A percentile compares a stretch with the other conserved stretches of the same genome.
Conservation (phyloP, 208 protist species). For the Crithidia sp. region DNA sequence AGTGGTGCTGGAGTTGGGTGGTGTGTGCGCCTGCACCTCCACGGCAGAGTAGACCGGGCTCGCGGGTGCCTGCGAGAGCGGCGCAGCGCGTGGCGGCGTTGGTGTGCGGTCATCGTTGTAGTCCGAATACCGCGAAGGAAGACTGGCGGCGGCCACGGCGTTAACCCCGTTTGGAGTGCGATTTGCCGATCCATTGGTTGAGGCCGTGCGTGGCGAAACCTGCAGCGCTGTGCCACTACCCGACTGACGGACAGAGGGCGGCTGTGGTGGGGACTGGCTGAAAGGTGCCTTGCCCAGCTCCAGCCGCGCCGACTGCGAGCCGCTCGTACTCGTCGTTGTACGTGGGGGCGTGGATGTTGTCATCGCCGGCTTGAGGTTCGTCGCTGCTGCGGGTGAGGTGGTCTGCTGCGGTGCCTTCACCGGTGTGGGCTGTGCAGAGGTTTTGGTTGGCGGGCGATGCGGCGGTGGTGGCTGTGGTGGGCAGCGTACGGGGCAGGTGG, state of each 20-base stretch:
- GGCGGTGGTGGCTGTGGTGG: too few relatives aligned
- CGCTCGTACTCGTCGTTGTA: background rate
- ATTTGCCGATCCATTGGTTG: background rate
- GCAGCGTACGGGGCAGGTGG: slow-evolving; percentile 8
- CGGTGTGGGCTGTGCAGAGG: background rate
- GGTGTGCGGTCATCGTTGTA: background rate
- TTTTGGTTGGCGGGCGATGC: background rate
- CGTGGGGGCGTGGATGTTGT: background rate
- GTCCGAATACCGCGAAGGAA: slow-evolving; percentile 15
- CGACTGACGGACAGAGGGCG: background rate
- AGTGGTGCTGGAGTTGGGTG: slow-evolving; percentile 1
- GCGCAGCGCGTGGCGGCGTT: slow-evolving; percentile 1
- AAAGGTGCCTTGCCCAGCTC: background rate
- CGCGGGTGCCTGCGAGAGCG: background rate
- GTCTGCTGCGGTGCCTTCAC: background rate
- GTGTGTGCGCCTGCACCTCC: slow-evolving; percentile 17
- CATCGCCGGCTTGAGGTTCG: background rate
- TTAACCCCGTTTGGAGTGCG: background rate
- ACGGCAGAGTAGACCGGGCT: slow-evolving; percentile 22
- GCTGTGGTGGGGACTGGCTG: background rate
- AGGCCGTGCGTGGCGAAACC: background rate
- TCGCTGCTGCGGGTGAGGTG: background rate
- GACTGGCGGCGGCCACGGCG: slow-evolving; percentile 7
- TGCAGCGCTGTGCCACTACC: background rate
- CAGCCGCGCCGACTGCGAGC: background rate